phyloP scores from a whole-genome alignment of 208 protist species.

The Endotrypanum monterogeii region DNA sequence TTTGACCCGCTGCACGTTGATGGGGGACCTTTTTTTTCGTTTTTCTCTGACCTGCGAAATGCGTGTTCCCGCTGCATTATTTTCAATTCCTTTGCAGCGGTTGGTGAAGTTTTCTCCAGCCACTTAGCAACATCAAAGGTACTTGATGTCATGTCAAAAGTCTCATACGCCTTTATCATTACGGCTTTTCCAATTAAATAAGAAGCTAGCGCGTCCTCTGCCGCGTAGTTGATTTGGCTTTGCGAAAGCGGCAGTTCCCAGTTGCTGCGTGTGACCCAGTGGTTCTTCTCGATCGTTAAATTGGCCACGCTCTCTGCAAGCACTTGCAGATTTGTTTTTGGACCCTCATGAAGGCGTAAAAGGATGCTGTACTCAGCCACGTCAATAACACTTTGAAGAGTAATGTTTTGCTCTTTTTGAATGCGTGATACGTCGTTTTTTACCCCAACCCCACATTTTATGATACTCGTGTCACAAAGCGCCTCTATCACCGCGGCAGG shows the following conservation, averaged over 20 bases:
- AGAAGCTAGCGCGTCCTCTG: slow-evolving; percentile 62
- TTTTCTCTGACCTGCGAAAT: neutral
- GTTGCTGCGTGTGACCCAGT: slow-evolving; percentile 48
- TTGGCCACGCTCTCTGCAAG: slow-evolving; percentile 27
- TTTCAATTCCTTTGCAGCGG: slow-evolving; percentile 33
- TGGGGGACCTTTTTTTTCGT: neutral
- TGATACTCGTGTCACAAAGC: slow-evolving; percentile 34
- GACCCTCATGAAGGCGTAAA: slow-evolving; percentile 21
- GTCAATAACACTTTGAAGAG: slow-evolving; percentile 36
- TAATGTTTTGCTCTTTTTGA: slow-evolving; percentile 32
- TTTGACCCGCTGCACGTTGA: slow-evolving; percentile 1
- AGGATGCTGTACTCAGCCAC: slow-evolving; percentile 38
- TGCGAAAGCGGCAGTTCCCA: slow-evolving; percentile 51
- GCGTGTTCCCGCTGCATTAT: slow-evolving; percentile 10
- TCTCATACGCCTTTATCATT: slow-evolving; percentile 21
- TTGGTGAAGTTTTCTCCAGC: slow-evolving; percentile 14
- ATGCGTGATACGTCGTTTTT: slow-evolving; percentile 42
- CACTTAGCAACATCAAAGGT: slow-evolving; percentile 18
- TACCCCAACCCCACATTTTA: slow-evolving; percentile 62
- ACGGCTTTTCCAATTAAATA: slow-evolving; percentile 36
- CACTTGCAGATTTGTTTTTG: slow-evolving; percentile 32
- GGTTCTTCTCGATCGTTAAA: slow-evolving; percentile 41
- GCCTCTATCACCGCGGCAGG: slow-evolving; percentile 26
- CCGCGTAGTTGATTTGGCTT: slow-evolving; percentile 40
- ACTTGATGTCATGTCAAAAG: neutral